phyloP scores from a whole-genome alignment of 495 filamentous ascomycete genomes.

The Apodospora peruviana region DNA sequence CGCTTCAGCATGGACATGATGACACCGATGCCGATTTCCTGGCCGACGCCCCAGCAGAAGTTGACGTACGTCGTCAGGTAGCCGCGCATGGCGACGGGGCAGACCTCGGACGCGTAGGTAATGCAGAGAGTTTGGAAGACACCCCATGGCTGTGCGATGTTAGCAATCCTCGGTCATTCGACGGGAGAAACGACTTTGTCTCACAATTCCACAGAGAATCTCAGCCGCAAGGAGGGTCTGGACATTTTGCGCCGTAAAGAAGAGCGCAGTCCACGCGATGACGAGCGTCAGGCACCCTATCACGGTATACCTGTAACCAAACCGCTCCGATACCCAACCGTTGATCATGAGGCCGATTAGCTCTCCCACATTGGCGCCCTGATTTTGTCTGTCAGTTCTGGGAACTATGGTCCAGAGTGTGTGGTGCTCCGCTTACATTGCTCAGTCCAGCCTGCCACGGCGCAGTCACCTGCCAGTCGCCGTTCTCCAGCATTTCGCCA shows the following conservation, averaged over 20 bases:
- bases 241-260: constrained; percentile 70
- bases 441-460: constrained; percentile 73
- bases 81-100: constrained; percentile 63
- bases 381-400: background rate
- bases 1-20: constrained; percentile 59
- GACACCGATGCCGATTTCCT: constrained; percentile 69
- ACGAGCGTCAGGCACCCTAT: constrained; percentile 61
- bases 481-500: constrained; percentile 49
- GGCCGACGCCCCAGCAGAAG: constrained; percentile 76
- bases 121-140: constrained; percentile 75
- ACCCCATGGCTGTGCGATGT: constrained; percentile 52
- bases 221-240: constrained; percentile 64
- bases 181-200: background rate
- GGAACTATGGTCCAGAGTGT: background rate
- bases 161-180: background rate
- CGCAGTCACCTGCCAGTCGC: constrained; percentile 63
- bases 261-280: constrained; percentile 66
- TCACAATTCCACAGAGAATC: constrained; percentile 65
- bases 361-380: constrained; percentile 51
- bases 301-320: constrained; percentile 68
- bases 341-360: constrained; percentile 74
- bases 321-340: constrained; percentile 67
- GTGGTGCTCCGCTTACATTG: constrained; percentile 44
- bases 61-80: constrained; percentile 80
- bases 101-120: constrained; percentile 78